phyloP scores from a whole-genome alignment of 352 stramenopile genomes.

The Phytophthora pisi region DNA sequence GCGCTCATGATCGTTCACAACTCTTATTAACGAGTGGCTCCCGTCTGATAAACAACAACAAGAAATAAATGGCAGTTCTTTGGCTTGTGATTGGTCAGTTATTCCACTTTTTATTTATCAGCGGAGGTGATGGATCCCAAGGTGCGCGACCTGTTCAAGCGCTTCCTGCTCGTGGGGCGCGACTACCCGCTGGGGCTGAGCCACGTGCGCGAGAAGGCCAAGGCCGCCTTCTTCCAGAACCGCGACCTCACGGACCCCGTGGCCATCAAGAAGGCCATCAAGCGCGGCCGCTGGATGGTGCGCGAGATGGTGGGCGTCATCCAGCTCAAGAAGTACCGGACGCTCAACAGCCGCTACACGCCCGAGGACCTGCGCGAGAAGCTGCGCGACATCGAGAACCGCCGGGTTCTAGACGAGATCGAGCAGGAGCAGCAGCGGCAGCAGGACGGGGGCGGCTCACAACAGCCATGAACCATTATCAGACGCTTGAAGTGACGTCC shows the following conservation, averaged over 20 bases:
- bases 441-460: neutral
- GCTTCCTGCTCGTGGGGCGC: constrained; percentile 91
- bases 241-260: constrained; percentile 63
- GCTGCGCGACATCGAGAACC: constrained; percentile 57
- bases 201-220: constrained; percentile 92
- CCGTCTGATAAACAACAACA: too few species aligned
- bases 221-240: constrained; percentile 92
- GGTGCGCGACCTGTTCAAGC: constrained; percentile 96
- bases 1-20: constrained; percentile 19
- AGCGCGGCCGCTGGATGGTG: constrained; percentile 93
- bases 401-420: constrained; percentile 27
- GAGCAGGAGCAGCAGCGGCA: constrained; percentile 3
- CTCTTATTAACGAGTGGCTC: constrained; percentile 20
- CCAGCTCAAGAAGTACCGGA: constrained; percentile 97
- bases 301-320: constrained; percentile 97
- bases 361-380: constrained; percentile 74
- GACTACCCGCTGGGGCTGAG: constrained; percentile 95
- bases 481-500: constrained; percentile 7
- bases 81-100: constrained; percentile 20
- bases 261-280: constrained; percentile 93
- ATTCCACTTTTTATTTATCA: constrained; percentile 4
- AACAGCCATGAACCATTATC: neutral
- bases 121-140: constrained; percentile 86
- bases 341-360: constrained; percentile 94
- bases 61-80: neutral